Percentiles rank a stretch among this genome's conserved stretches.
These are phyloP conservation scores for Ammopiptanthus mongolicus DNA, from an alignment of 306 rosid species.

Conservation along the genomic window DNA sequence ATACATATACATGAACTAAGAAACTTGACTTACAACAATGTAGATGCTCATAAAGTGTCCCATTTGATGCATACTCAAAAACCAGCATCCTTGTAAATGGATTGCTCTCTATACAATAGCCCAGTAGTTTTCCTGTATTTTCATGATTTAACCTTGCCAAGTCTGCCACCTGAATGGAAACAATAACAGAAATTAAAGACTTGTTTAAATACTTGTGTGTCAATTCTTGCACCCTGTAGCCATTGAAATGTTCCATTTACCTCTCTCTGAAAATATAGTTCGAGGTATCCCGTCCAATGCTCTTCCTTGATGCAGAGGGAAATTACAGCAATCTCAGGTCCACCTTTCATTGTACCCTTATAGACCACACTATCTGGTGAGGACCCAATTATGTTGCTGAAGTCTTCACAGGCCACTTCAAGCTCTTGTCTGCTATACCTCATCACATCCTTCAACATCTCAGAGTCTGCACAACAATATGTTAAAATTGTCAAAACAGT, in stretches of 20 bases:
- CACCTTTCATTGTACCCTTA: constrained; percentile 90
- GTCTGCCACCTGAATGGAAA: constrained; percentile 66
- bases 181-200: not conserved
- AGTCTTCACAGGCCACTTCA: constrained; percentile 98
- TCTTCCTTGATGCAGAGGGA: constrained; percentile 91
- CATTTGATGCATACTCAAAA: constrained; percentile 93
- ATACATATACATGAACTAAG: not conserved
- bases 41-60: constrained; percentile 87
- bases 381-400: constrained; percentile 96
- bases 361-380: constrained; percentile 92
- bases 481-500: not conserved
- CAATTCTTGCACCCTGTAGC: not conserved
- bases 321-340: constrained; percentile 94
- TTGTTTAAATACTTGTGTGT: not conserved
- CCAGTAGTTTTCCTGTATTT: constrained; percentile 75
- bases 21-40: constrained; percentile 71
- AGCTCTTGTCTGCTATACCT: constrained; percentile 80
- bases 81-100: constrained; percentile 97
- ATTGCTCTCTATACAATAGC: constrained; percentile 76
- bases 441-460: constrained; percentile 68
- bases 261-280: constrained; percentile 88
- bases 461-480: constrained; percentile 55
- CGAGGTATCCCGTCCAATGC: constrained; percentile 83
- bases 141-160: constrained; percentile 76
- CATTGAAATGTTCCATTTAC: constrained; percentile 37